Percentiles rank a stretch among this genome's conserved stretches.
Conservation (phyloP, 805 yeast species). For the Starmerella stigmatis region DNA sequence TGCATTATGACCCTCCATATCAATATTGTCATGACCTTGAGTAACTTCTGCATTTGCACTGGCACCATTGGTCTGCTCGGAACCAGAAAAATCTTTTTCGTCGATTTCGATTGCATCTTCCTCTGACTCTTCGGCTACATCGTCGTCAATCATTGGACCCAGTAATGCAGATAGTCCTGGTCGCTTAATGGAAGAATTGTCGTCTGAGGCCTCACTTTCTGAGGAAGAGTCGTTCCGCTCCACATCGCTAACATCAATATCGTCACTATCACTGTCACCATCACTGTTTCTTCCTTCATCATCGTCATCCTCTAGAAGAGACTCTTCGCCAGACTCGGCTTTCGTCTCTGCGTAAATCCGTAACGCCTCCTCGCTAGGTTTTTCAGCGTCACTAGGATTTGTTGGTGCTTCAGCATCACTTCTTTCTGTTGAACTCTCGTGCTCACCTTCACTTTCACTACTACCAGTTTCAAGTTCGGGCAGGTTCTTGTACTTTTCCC, state of each 20-base stretch:
- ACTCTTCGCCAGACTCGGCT: slow-evolving; percentile 20
- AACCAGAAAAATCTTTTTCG: too few species aligned
- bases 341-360: slow-evolving; percentile 24
- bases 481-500: slow-evolving; percentile 44
- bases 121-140: slow-evolving; percentile 26
- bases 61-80: too few species aligned
- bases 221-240: too few species aligned
- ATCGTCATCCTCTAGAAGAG: slow-evolving; percentile 1
- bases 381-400: slow-evolving; percentile 1
- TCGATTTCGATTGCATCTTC: slow-evolving; percentile 21
- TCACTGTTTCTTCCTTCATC: slow-evolving; percentile 7
- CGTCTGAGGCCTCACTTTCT: too few species aligned
- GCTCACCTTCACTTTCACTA: slow-evolving; percentile 3
- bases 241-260: too few species aligned
- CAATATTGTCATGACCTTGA: neutral
- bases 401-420: neutral
- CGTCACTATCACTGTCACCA: too few species aligned
- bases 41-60: neutral
- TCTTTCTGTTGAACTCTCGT: slow-evolving; percentile 13
- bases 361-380: slow-evolving; percentile 15
- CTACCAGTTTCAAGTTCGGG: slow-evolving; percentile 22
- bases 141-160: slow-evolving; percentile 7
- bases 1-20: neutral
- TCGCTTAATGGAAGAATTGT: too few species aligned
- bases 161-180: slow-evolving; percentile 16